These are phyloP conservation scores for Seminavis robusta DNA, from an alignment of 108 stramenopile genomes.

Conservation along the genomic window DNA sequence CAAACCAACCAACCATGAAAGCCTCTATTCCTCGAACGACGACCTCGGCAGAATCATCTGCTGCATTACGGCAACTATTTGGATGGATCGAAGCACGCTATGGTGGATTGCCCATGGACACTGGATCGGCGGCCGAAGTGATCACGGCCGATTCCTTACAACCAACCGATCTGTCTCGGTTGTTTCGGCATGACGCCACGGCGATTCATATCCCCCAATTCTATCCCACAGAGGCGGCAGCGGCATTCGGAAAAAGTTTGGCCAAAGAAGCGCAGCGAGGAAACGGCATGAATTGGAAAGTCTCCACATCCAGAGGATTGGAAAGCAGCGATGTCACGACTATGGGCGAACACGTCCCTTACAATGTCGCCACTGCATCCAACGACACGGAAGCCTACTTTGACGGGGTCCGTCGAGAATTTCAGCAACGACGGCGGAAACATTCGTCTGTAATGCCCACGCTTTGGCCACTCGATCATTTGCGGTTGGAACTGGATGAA, in stretches of 20 bases:
- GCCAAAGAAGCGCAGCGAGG: conserved; percentile 37
- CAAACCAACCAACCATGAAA: too few relatives aligned
- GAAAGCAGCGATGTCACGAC: conserved; percentile 81
- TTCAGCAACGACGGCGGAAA: conserved; percentile 39
- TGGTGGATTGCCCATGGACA: conserved; percentile 42
- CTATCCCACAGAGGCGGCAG: conserved; percentile 43
- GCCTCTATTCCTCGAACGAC: too few relatives aligned
- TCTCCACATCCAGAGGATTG: conserved; percentile 58
- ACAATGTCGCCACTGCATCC: conserved; percentile 75
- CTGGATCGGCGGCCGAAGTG: conserved; percentile 20
- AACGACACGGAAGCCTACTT: too few relatives aligned
- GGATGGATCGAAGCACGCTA: conserved; percentile 37
- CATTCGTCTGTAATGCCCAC: conserved; percentile 64
- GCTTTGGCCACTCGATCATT: conserved; percentile 82
- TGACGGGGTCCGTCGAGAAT: conserved; percentile 49
- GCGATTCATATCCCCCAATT: conserved; percentile 69
- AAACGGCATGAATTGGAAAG: conserved; percentile 59
- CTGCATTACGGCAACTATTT: conserved; percentile 30
- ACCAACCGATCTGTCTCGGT: conserved; percentile 12
- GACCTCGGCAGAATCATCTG: conserved; percentile 7
- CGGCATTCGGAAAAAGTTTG: conserved; percentile 43
- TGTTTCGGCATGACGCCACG: conserved; percentile 53
- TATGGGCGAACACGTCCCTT: conserved; percentile 74
- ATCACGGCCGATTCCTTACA: conserved; percentile 11
- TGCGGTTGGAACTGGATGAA: conserved; percentile 78